Conservation (phyloP, 1,284 basidiomycete species). For the Malassezia slooffiae region DNA sequence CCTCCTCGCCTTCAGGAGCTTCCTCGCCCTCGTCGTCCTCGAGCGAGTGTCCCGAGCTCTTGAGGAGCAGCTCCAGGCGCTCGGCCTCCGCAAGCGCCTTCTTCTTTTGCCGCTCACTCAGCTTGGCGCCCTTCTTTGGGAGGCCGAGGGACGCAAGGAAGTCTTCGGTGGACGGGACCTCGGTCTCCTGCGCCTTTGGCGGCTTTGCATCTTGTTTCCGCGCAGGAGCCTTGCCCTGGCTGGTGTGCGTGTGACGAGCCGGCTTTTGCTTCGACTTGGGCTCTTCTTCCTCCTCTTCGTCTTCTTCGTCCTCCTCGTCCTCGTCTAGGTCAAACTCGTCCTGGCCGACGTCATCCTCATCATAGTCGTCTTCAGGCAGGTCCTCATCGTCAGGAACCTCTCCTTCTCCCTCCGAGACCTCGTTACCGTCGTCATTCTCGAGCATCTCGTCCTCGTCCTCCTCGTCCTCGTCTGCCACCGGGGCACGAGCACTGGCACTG, state of each 20-base stretch:
- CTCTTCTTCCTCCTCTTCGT: conserved; percentile 20
- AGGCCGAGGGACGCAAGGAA: conserved; percentile 23
- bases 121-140: conserved; percentile 30
- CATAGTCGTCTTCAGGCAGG: conserved; percentile 3
- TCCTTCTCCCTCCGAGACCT: conserved; percentile 49
- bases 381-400: conserved; percentile 11
- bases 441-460: conserved; percentile 47
- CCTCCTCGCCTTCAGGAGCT: conserved; percentile 12
- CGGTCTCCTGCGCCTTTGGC: background rate
- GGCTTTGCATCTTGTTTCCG: too few relatives aligned
- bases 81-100: conserved; percentile 43
- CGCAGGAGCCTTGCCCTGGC: too few relatives aligned
- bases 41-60: conserved; percentile 37
- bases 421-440: conserved; percentile 41
- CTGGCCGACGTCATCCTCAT: conserved; percentile 14
- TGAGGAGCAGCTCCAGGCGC: conserved; percentile 41
- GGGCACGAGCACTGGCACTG: too few relatives aligned
- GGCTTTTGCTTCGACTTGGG: too few relatives aligned
- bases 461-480: conserved; percentile 36
- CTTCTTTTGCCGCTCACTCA: conserved; percentile 38
- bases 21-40: conserved; percentile 21
- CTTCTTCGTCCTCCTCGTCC: conserved; percentile 15
- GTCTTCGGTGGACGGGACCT: conserved; percentile 1
- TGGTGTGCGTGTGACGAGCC: too few relatives aligned
- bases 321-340: conserved; percentile 20